These are phyloP conservation scores for Aspergillus luchuensis DNA, from an alignment of 2,329 filamentous ascomycete genomes.

Conservation along the genomic window DNA sequence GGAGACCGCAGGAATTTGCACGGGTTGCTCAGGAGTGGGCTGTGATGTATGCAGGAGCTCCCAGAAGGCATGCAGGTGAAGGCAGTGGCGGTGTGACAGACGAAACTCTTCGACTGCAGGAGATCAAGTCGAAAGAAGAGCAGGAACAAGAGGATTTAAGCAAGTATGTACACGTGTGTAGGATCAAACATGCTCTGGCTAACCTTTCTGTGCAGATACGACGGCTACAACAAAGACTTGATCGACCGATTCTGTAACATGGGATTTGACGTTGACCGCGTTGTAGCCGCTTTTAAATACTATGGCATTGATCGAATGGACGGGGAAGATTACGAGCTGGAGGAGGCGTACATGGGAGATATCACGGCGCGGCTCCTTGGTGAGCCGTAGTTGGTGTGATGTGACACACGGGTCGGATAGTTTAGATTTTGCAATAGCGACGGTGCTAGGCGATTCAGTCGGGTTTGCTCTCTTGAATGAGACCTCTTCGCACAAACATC, in stretches of 20 bases:
- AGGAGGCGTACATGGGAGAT: constrained; percentile 87
- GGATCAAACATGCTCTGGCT: background rate
- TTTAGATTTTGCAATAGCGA: constrained; percentile 27
- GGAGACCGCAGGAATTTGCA: constrained; percentile 75
- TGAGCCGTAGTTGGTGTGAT: constrained; percentile 58
- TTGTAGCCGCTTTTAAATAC: constrained; percentile 79
- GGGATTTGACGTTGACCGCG: constrained; percentile 86
- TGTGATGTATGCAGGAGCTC: constrained; percentile 77
- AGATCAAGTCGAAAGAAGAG: constrained; percentile 55
- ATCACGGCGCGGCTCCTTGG: constrained; percentile 83
- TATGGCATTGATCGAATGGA: constrained; percentile 78
- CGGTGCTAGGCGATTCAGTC: constrained; percentile 36
- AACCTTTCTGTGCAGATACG: constrained; percentile 60
- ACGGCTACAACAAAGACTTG: constrained; percentile 82
- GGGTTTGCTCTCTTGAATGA: constrained; percentile 1
- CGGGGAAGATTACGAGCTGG: constrained; percentile 81
- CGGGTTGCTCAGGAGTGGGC: constrained; percentile 89
- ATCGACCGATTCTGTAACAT: constrained; percentile 84
- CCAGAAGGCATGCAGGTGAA: constrained; percentile 57
- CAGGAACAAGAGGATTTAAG: constrained; percentile 60
- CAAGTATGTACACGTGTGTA: constrained; percentile 46
- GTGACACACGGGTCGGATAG: constrained; percentile 13
- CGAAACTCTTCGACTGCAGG: constrained; percentile 57
- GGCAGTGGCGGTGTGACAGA: constrained; percentile 56
- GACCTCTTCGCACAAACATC: background rate